Evolutionary conservation across 1,284 basidiomycete genomes (phyloP).

Genomic region (Vanrija sp.): DNA sequence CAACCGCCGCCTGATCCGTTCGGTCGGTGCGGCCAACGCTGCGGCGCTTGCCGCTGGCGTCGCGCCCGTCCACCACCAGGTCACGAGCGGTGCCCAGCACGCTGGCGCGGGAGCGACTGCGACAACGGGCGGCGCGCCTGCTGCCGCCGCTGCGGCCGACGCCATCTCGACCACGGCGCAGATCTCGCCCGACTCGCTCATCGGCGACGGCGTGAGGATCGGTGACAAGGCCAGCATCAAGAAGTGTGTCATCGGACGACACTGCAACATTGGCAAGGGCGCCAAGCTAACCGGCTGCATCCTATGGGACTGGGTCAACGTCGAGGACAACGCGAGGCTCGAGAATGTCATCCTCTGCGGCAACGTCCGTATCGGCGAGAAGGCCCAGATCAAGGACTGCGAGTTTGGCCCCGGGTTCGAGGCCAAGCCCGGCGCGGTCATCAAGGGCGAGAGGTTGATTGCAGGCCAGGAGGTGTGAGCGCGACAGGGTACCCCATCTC

Average conservation of each 20-base stretch:
- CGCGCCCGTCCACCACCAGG: neutral
- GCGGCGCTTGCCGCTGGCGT: neutral
- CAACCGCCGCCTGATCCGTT: conserved; percentile 56
- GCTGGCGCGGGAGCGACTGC: neutral
- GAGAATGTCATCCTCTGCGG: conserved; percentile 84
- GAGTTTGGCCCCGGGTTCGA: conserved; percentile 86
- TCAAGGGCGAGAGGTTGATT: conserved; percentile 63
- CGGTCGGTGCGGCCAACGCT: conserved; percentile 19
- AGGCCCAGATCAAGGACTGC: conserved; percentile 71
- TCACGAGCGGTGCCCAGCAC: neutral
- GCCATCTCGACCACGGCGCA: conserved; percentile 60
- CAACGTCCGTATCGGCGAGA: conserved; percentile 73
- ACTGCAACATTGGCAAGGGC: conserved; percentile 82
- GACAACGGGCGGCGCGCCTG: neutral
- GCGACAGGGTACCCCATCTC: neutral
- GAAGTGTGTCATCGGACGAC: conserved; percentile 79
- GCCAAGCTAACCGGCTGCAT: conserved; percentile 82
- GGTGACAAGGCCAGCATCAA: conserved; percentile 84
- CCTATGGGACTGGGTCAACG: conserved; percentile 80
- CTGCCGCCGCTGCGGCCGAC: neutral
- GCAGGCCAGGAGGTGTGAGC: conserved; percentile 41
- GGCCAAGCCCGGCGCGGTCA: conserved; percentile 64
- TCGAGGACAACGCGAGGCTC: conserved; percentile 68
- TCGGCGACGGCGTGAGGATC: conserved; percentile 75
- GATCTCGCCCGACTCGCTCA: conserved; percentile 77